These are phyloP conservation scores for Aspergillus sp. DNA, from an alignment of 2,329 filamentous ascomycete genomes.

Conservation along the genomic window DNA sequence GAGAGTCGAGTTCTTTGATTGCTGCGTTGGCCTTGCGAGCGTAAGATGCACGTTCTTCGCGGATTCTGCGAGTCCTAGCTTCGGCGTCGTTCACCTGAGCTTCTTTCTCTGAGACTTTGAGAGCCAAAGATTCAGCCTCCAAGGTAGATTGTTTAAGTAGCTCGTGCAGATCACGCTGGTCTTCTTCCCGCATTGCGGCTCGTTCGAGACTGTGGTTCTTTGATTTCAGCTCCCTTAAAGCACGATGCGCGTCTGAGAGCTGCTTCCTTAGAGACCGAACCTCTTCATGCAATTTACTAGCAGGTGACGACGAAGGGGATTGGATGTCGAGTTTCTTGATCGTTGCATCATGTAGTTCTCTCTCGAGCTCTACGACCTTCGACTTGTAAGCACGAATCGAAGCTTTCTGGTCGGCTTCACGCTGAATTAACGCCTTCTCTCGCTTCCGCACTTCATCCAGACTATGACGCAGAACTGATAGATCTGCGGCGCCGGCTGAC, in stretches of 20 bases:
- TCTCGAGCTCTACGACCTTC: conserved; percentile 66
- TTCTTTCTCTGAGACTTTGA: conserved; percentile 70
- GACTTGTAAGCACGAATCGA: conserved; percentile 63
- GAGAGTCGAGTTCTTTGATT: conserved; percentile 43
- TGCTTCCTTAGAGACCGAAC: conserved; percentile 60
- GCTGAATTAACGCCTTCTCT: conserved; percentile 64
- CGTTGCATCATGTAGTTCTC: conserved; percentile 63
- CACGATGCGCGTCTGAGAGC: conserved; percentile 60
- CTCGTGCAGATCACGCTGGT: conserved; percentile 46
- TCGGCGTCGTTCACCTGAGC: conserved; percentile 58
- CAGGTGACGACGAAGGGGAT: conserved; percentile 55
- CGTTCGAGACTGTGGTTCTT: conserved; percentile 53
- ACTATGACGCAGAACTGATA: conserved; percentile 63
- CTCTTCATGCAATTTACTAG: conserved; percentile 50
- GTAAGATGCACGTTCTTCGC: conserved; percentile 46
- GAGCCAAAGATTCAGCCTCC: conserved; percentile 65
- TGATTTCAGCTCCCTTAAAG: conserved; percentile 55
- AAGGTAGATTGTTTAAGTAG: conserved; percentile 48
- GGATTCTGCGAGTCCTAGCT: conserved; percentile 64
- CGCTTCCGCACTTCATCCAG: conserved; percentile 65
- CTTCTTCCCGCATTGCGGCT: conserved; percentile 48
- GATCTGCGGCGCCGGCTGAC: conserved; percentile 44
- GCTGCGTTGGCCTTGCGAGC: conserved; percentile 42
- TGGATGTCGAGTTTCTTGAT: conserved; percentile 52
- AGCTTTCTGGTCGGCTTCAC: conserved; percentile 65